Evolutionary conservation across 352 stramenopile genomes (phyloP).

Genomic region (Phytopythium helicoides): DNA sequence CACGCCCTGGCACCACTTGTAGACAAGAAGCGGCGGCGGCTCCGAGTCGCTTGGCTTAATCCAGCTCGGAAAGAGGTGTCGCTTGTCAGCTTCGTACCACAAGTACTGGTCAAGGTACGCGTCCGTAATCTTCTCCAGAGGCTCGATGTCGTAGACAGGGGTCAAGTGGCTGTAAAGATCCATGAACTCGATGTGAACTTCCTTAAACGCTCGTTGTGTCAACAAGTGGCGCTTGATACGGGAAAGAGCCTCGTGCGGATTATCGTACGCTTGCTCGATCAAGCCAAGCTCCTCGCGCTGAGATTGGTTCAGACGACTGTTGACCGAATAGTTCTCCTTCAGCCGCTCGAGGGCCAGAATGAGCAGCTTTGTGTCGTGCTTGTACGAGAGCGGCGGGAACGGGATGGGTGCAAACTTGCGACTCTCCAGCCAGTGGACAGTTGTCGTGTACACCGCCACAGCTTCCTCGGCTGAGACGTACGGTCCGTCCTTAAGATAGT

Average conservation of each 20-base stretch:
- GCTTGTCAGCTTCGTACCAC: conserved; percentile 99
- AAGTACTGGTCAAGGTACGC: conserved; percentile 99
- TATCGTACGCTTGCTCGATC: conserved; percentile 99
- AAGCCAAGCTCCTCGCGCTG: conserved; percentile 98
- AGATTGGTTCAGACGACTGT: conserved; percentile 97
- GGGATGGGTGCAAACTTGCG: conserved; percentile 99
- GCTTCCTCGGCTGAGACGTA: conserved; percentile 99
- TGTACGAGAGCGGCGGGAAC: conserved; percentile 99
- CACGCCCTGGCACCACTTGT: conserved; percentile 99
- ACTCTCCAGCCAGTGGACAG: conserved; percentile 99
- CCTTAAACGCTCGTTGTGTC: conserved; percentile 99
- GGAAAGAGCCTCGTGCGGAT: conserved; percentile 97
- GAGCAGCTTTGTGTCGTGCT: conserved; percentile 99
- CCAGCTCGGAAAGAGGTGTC: conserved; percentile 99
- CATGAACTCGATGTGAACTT: conserved; percentile 99
- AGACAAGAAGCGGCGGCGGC: conserved; percentile 97
- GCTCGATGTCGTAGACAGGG: conserved; percentile 99
- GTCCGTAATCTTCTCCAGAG: conserved; percentile 99
- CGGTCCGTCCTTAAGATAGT: conserved; percentile 99
- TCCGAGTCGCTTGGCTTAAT: conserved; percentile 99
- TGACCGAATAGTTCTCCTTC: conserved; percentile 98
- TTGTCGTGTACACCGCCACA: conserved; percentile 99
- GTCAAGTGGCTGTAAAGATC: conserved; percentile 99
- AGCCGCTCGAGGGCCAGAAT: conserved; percentile 98
- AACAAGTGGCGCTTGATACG: conserved; percentile 99